Percentiles rank a stretch among this genome's conserved stretches.
phyloP scores from a whole-genome alignment of 371 early-diverging fungal species.

The Rhizopus arrhizus region DNA sequence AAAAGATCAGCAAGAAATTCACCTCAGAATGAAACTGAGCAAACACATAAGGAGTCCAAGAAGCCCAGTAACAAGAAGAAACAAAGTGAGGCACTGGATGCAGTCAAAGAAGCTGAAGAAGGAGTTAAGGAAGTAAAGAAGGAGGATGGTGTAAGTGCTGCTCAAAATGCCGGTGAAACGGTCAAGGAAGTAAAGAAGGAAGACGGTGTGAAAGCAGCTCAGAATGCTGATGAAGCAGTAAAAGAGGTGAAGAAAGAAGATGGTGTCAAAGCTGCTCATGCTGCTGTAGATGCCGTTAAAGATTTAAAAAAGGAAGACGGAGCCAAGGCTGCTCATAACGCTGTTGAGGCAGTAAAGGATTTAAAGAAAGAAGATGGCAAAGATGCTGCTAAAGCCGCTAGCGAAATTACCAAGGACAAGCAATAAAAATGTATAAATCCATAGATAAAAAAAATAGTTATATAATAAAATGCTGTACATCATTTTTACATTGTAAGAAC shows the following conservation, averaged over 20 bases:
- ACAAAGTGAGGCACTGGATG: conserved; percentile 1
- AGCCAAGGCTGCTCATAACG: neutral
- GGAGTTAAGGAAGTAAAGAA: conserved; percentile 18
- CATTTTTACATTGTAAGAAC: neutral
- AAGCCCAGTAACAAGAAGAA: conserved; percentile 6
- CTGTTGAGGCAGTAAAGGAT: neutral
- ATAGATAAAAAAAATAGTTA: conserved; percentile 4
- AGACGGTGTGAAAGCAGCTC: conserved; percentile 16
- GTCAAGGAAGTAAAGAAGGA: conserved; percentile 20
- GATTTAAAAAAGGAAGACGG: conserved; percentile 18
- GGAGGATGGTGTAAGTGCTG: conserved; percentile 16
- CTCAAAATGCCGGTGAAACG: conserved; percentile 9
- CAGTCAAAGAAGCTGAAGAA: conserved; percentile 16
- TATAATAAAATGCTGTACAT: conserved; percentile 2
- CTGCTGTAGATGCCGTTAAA: conserved; percentile 5
- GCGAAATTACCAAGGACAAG: neutral
- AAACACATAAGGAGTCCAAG: conserved; percentile 1
- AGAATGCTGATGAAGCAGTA: conserved; percentile 18
- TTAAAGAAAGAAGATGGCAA: neutral
- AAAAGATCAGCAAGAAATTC: conserved; percentile 1
- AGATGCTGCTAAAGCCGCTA: neutral
- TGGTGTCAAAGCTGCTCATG: conserved; percentile 9
- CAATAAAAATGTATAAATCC: conserved; percentile 5
- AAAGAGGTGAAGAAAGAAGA: conserved; percentile 5
- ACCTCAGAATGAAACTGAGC: neutral